Evolutionary conservation across 352 stramenopile genomes (phyloP).

Genomic region (Globisporangium paddicum): DNA sequence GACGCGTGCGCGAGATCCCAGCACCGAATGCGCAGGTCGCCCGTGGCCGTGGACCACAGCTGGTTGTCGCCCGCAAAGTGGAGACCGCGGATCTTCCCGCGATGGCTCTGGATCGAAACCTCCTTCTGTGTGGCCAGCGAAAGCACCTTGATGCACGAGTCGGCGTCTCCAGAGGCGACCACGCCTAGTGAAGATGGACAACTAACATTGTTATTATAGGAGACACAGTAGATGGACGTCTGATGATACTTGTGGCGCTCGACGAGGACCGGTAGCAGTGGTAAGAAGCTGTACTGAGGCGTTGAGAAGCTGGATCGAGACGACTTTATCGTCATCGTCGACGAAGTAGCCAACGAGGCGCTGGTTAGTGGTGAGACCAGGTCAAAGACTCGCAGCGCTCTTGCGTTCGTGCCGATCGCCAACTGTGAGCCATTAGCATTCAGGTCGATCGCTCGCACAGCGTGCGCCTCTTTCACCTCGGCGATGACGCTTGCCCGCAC

Average conservation of each 20-base stretch:
- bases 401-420: conserved; percentile 60
- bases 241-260: conserved; percentile 63
- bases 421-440: conserved; percentile 30
- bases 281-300: conserved; percentile 21
- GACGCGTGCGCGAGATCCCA: conserved; percentile 39
- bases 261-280: conserved; percentile 42
- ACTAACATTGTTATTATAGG: conserved; percentile 28
- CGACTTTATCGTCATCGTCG: neutral
- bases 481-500: conserved; percentile 45
- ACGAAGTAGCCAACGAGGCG: neutral
- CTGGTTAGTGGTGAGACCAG: conserved; percentile 16
- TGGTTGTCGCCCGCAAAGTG: conserved; percentile 30
- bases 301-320: neutral
- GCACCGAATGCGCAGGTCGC: conserved; percentile 40
- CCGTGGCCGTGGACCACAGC: conserved; percentile 36
- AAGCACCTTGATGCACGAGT: conserved; percentile 59
- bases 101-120: conserved; percentile 28
- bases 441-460: conserved; percentile 49
- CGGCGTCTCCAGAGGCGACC: conserved; percentile 50
- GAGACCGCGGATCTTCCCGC: conserved; percentile 43
- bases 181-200: conserved; percentile 9
- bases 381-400: conserved; percentile 51
- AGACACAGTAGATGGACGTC: conserved; percentile 48
- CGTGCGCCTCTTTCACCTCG: conserved; percentile 48
- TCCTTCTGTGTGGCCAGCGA: conserved; percentile 23